Conservation (phyloP, 768 basidiomycete genomes). For the Phanerodontia chrysosporium region DNA sequence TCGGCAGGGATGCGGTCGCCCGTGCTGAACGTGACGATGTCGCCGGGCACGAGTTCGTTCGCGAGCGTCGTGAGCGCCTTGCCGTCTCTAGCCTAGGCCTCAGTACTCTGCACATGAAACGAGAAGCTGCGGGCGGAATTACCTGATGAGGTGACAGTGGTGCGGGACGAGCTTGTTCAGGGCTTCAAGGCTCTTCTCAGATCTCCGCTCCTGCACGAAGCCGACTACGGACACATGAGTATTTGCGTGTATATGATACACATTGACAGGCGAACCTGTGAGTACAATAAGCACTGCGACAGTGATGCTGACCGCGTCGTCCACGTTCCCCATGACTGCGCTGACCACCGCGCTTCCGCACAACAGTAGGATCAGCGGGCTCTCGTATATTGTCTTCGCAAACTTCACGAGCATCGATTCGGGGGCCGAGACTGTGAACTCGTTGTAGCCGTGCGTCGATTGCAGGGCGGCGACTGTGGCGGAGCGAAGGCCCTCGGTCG, state of each 20-base stretch:
- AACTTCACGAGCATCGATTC: conserved; percentile 86
- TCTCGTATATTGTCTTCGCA: conserved; percentile 93
- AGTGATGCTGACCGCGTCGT: conserved; percentile 91
- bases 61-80: conserved; percentile 79
- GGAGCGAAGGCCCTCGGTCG: conserved; percentile 55
- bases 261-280: conserved; percentile 57
- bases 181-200: conserved; percentile 91
- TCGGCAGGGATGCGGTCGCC: conserved; percentile 96
- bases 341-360: conserved; percentile 89
- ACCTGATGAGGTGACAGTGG: conserved; percentile 87
- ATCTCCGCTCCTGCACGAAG: conserved; percentile 92
- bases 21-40: conserved; percentile 83
- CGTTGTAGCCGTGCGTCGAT: conserved; percentile 81
- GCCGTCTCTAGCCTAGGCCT: conserved; percentile 40
- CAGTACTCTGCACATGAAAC: background rate
- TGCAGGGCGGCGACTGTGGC: conserved; percentile 61
- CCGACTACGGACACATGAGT: conserved; percentile 52
- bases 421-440: conserved; percentile 81
- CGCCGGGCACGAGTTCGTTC: conserved; percentile 95
- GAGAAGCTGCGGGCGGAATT: conserved; percentile 7
- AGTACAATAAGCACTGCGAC: conserved; percentile 90
- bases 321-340: conserved; percentile 90
- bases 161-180: conserved; percentile 96
- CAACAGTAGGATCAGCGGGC: conserved; percentile 84
- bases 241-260: background rate